Conservation (phyloP, 2,329 filamentous ascomycete species). For the Exophiala mesophila region DNA sequence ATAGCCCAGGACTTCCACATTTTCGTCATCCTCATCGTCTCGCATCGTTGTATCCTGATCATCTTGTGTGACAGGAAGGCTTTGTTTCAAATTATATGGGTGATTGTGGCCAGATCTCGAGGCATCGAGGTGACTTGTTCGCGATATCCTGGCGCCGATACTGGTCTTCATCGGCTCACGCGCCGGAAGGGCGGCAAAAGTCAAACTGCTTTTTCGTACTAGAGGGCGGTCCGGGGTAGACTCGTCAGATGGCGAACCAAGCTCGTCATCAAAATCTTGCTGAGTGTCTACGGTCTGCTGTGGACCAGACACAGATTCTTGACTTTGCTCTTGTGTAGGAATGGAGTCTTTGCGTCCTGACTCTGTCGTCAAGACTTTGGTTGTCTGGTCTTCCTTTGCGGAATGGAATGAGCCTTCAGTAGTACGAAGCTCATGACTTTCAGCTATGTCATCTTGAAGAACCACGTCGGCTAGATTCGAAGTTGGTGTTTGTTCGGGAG, state of each 20-base stretch:
- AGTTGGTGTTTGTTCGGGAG: slow-evolving; percentile 10
- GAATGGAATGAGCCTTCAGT: slow-evolving; percentile 46
- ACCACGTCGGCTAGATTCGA: neutral
- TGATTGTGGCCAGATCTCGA: slow-evolving; percentile 37
- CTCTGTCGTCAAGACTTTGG: slow-evolving; percentile 24
- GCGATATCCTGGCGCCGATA: slow-evolving; percentile 65
- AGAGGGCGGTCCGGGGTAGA: slow-evolving; percentile 56
- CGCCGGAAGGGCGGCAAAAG: slow-evolving; percentile 87
- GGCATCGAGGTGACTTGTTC: slow-evolving; percentile 66
- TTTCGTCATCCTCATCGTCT: slow-evolving; percentile 16
- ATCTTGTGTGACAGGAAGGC: slow-evolving; percentile 8
- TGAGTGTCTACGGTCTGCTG: slow-evolving; percentile 32
- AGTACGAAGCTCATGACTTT: slow-evolving; percentile 31
- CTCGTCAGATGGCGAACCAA: slow-evolving; percentile 44
- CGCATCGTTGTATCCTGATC: slow-evolving; percentile 17
- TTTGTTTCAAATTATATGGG: slow-evolving; percentile 53
- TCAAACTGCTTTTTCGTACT: slow-evolving; percentile 89
- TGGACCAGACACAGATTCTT: neutral
- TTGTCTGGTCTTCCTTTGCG: slow-evolving; percentile 33
- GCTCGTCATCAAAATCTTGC: slow-evolving; percentile 41
- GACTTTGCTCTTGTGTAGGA: too few relatives aligned
- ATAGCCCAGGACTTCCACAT: slow-evolving; percentile 26
- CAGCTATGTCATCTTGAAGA: slow-evolving; percentile 33
- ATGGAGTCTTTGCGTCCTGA: neutral
- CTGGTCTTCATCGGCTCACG: slow-evolving; percentile 89